Base-by-base conservation (phyloP, 108 stramenopile genomes). In the Aurantiochytrium sp. region DNA sequence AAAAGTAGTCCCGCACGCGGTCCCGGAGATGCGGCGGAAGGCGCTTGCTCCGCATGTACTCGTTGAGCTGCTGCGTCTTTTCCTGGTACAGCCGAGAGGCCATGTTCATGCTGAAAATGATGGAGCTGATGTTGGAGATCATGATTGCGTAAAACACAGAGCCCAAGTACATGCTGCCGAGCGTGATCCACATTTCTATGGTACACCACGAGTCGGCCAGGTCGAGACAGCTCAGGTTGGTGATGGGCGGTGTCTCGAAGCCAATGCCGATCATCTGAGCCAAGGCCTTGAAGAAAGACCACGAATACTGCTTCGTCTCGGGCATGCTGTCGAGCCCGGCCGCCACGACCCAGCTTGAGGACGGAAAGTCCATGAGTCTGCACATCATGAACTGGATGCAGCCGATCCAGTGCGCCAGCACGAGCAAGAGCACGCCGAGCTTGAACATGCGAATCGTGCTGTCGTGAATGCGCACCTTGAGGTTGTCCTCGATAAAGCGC, bases 241-340 rank as follows among this genome's bases (percentile, higher is more conserved):
- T 91, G 88, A 59, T 89, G 88, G 94, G 93, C 15, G 94, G 94
- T 6, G 94, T 94, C 87, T 94, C 92, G 86, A 94, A 94, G 36
- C 94, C 94, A 85, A 94, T 93, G 92, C 92, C 93, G 37, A 94
- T 93, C 94, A 94, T 94, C 54, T 94, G 94, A 34, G 92, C 92
- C 68, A 94, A 68, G 31, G 94, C 94, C 86, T 94, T 94, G 52
- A 92, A 94, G 52, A 93, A 93, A 6, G 92, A 87, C 94, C 94
- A 94, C 53, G 68, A 91, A 91, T 92, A 94, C 88, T 94, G 94
- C 19, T 52, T 55, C 12, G 39, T 86, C 8, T 91, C 86, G 54
- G 65, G 52, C 68, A 69, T 48, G 52, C 91, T 90, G 19, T 87
- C 68, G 48, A 94, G 89, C 34, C 89, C 90, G 12, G 93, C 88